Conservation (phyloP, 2,329 filamentous ascomycete genomes). For the Colletotrichum sp. region DNA sequence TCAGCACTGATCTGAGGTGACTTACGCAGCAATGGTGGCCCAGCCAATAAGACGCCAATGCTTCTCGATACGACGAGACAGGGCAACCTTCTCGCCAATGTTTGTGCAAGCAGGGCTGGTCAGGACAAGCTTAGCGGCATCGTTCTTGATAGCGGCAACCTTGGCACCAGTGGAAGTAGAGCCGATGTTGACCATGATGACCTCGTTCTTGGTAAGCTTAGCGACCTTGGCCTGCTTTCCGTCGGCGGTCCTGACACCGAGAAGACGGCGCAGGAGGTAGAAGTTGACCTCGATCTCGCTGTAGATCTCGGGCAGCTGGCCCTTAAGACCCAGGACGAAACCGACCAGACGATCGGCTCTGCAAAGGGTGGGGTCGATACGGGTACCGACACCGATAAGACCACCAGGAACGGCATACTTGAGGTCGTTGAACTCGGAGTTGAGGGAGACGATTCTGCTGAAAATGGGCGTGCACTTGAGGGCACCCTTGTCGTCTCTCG, state of each 20-base stretch:
- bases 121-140: conserved; percentile 92
- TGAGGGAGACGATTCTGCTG: conserved; percentile 91
- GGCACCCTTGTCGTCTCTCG: conserved; percentile 89
- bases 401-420: conserved; percentile 98
- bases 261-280: conserved; percentile 90
- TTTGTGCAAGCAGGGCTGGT: conserved; percentile 96
- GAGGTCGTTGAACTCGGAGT: conserved; percentile 95
- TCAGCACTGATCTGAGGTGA: conserved; percentile 24
- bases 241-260: conserved; percentile 97
- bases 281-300: conserved; percentile 99
- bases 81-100: conserved; percentile 96
- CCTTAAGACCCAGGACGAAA: conserved; percentile 95
- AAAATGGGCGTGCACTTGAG: conserved; percentile 98
- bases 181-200: conserved; percentile 99
- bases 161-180: conserved; percentile 97
- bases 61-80: conserved; percentile 97
- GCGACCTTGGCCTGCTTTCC: conserved; percentile 99
- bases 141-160: conserved; percentile 95
- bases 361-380: conserved; percentile 97
- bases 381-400: conserved; percentile 96
- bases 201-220: conserved; percentile 97
- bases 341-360: conserved; percentile 98
- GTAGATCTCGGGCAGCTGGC: conserved; percentile 94
- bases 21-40: conserved; percentile 78
- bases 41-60: conserved; percentile 96